Conservation (phyloP, 768 basidiomycete species). For the Mycena crocata region DNA sequence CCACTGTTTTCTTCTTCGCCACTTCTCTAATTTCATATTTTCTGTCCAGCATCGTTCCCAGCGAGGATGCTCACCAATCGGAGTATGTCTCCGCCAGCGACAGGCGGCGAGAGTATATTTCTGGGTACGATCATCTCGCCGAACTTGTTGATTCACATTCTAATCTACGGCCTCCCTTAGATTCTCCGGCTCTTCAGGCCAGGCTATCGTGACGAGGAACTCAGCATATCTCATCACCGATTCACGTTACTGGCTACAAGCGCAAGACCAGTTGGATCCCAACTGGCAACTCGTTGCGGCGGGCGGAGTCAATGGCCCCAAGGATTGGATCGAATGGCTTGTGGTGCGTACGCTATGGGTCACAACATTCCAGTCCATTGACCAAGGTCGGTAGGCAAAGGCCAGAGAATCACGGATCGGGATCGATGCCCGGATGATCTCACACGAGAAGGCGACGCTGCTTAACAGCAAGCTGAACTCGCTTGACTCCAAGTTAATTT, state of each 20-base stretch:
- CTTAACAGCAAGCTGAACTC: constrained; percentile 67
- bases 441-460: constrained; percentile 74
- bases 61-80: constrained; percentile 85
- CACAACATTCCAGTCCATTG: constrained; percentile 4
- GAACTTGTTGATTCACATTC: constrained; percentile 27
- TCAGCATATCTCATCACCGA: constrained; percentile 83
- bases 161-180: constrained; percentile 50
- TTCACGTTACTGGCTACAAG: constrained; percentile 88
- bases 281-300: constrained; percentile 80
- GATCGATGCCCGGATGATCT: constrained; percentile 86
- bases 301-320: constrained; percentile 63
- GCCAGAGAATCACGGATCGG: constrained; percentile 69
- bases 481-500: constrained; percentile 75
- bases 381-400: constrained; percentile 43
- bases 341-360: constrained; percentile 54
- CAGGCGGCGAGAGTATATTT: constrained; percentile 82
- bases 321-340: constrained; percentile 86
- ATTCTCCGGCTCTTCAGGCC: constrained; percentile 75
- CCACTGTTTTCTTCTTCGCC: constrained; percentile 30
- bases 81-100: constrained; percentile 85
- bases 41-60: constrained; percentile 72
- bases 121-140: constrained; percentile 61
- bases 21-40: constrained; percentile 1
- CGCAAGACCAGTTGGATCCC: constrained; percentile 71
- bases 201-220: constrained; percentile 74